These are phyloP conservation scores for Nematocida parisii DNA, from an alignment of 371 early-diverging fungal genomes.

Conservation along the genomic window DNA sequence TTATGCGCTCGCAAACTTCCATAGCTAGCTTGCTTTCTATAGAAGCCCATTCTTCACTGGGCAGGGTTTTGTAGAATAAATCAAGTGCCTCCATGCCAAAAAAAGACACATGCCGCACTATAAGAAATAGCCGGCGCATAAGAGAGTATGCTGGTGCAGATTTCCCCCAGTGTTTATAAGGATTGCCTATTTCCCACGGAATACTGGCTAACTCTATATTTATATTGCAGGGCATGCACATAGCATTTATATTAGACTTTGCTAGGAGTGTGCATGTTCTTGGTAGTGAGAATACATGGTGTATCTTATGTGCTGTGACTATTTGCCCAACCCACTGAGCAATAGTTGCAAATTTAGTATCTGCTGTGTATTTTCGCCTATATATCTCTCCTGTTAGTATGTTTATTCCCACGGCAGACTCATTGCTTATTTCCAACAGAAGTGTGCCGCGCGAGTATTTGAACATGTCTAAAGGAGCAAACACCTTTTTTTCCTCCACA, in stretches of 20 bases:
- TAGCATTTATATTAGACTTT: constrained; percentile 69
- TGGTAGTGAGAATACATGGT: constrained; percentile 86
- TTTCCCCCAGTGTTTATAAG: constrained; percentile 88
- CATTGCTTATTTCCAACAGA: constrained; percentile 1
- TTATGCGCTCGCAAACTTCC: constrained; percentile 1
- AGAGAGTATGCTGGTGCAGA: constrained; percentile 85
- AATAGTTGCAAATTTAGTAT: background rate
- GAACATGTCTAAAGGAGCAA: constrained; percentile 25
- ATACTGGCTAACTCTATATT: background rate
- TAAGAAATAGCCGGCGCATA: constrained; percentile 88
- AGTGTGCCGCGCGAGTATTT: background rate
- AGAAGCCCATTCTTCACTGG: constrained; percentile 93
- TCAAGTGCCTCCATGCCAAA: constrained; percentile 89
- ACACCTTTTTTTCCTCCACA: background rate
- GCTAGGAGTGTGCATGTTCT: constrained; percentile 73
- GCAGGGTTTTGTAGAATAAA: constrained; percentile 80
- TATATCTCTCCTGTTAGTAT: constrained; percentile 9
- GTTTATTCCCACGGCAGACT: background rate
- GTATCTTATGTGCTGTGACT: constrained; percentile 90
- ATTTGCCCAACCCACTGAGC: constrained; percentile 74
- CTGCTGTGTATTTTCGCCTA: background rate
- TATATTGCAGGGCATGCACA: constrained; percentile 71
- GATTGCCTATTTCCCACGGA: background rate
- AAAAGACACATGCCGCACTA: constrained; percentile 87
- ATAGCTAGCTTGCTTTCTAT: constrained; percentile 78